Conservation (phyloP, 441 rosid species). For the Euphorbia schlechtendalii region DNA sequence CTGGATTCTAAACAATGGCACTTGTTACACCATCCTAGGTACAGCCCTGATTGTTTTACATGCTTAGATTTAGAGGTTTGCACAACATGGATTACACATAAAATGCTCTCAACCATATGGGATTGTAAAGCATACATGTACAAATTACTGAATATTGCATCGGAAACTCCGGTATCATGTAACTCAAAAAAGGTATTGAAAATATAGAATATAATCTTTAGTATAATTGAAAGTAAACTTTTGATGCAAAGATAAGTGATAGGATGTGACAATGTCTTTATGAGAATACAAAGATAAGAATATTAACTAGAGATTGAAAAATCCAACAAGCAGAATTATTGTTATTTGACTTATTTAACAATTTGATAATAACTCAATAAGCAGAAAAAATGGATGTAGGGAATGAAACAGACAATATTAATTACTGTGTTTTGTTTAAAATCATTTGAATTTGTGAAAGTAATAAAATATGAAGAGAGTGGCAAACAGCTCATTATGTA, state of each 20-base stretch:
- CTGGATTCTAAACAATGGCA: too few relatives aligned
- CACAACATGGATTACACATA: too few relatives aligned
- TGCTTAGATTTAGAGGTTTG: too few relatives aligned
- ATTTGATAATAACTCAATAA: not conserved
- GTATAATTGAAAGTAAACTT: not conserved
- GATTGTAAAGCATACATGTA: too few relatives aligned
- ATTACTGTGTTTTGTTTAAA: not conserved
- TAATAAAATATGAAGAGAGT: not conserved
- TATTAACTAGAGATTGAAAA: not conserved
- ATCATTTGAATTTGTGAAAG: not conserved
- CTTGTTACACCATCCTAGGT: too few relatives aligned
- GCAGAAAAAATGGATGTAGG: too few relatives aligned
- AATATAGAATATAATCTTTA: too few relatives aligned
- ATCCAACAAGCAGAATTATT: conserved; percentile 9
- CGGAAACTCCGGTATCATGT: too few relatives aligned
- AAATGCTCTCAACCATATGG: too few relatives aligned
- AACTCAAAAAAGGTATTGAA: too few relatives aligned
- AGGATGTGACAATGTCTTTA: conserved; percentile 14
- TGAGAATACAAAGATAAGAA: conserved; percentile 18
- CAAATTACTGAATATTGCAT: too few relatives aligned
- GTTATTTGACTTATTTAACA: conserved; percentile 14
- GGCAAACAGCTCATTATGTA: conserved; percentile 17
- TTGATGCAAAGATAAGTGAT: not conserved
- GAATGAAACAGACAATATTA: not conserved
- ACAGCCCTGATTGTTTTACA: too few relatives aligned